Evolutionary conservation across 83 land plant genomes (phyloP).

Genomic region (Picea abies): DNA sequence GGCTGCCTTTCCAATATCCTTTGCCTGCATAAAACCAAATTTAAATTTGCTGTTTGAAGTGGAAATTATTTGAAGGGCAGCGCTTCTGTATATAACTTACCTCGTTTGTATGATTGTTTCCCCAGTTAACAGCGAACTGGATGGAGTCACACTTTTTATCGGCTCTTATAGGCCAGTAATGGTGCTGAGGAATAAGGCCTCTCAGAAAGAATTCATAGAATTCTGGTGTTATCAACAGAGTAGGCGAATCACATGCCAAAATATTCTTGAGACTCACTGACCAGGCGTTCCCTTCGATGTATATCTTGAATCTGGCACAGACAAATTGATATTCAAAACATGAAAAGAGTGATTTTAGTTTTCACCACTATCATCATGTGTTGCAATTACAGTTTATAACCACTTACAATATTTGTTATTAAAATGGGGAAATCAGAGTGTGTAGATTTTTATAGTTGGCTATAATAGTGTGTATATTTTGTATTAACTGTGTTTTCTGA

Average conservation of each 20-base stretch:
- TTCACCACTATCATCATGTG: too few relatives aligned
- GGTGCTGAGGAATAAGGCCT: conserved; percentile 39
- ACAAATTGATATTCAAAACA: not conserved
- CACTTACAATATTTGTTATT: too few relatives aligned
- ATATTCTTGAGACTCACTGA: conserved; percentile 62
- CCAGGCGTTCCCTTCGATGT: conserved; percentile 57
- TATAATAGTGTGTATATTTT: too few relatives aligned
- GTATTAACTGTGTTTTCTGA: too few relatives aligned
- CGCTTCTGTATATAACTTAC: conserved; percentile 4
- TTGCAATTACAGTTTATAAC: too few relatives aligned
- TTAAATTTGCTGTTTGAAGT: too few relatives aligned
- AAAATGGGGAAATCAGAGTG: too few relatives aligned
- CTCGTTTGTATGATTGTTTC: conserved; percentile 42
- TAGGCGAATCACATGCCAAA: conserved; percentile 47
- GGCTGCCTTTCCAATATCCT: too few relatives aligned
- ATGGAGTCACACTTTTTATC: conserved; percentile 37
- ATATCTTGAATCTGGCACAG: conserved; percentile 44
- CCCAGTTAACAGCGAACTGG: conserved; percentile 49
- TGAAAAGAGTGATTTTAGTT: too few relatives aligned
- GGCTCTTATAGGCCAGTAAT: conserved; percentile 41
- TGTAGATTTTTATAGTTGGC: too few relatives aligned
- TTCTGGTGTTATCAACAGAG: conserved; percentile 30
- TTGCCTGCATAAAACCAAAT: too few relatives aligned
- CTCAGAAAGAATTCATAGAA: conserved; percentile 55
- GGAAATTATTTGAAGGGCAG: too few relatives aligned